Evolutionary conservation across 139 green algal species (phyloP), one percentile per base, ranked within the genome.

Genomic region (Raphidocelis subcapitata): DNA sequence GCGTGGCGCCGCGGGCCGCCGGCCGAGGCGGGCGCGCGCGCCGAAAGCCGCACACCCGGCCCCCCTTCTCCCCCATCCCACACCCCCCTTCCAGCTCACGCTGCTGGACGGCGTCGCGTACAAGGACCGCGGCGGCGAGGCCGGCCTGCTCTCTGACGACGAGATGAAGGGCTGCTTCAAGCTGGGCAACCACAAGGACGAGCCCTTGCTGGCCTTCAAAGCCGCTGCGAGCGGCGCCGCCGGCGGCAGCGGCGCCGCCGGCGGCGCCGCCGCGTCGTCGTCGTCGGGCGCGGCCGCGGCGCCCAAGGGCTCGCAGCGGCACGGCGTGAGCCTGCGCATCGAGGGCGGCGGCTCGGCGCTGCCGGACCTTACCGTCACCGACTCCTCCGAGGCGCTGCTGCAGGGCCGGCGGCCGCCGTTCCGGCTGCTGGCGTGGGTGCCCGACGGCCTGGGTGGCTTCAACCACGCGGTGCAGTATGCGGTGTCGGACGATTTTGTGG

Each of bases 151-250:
- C 26, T 28, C 23, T 26, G 71, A 80, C 15, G 83, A 89, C 1
- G 86, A 93, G 33, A 66, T 93, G 55, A 76, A 86, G 32, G 68
- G 68, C 24, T 90, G 86, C 78, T 69, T 69, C 4, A 77, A 90
- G 66, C 75, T 88, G 52, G 63, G 72, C 8, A 94, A 94, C 81
- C 90, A 92, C 47, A 67, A 33, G 74, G 67, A 26, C n/a, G 67
- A 74, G 23, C 32, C 52, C 4, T 28, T 74, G 54, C 54, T 74
- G 32, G 44, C n/a, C 23, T 74, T 54, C 35, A 74, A 74, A 52
- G 44, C 56, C 32, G 54, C 36, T 31, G 24, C 56, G 14, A 41
- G 33, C 52, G 24, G 21, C 52, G 12, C 14, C 4, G 52, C 12
- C 21, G 41, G 8, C 41, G 49, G n/a, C n/a, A n/a, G n/a, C n/a